Conservation (phyloP, 2,329 filamentous ascomycete genomes). For the Akanthomyces muscarius region DNA sequence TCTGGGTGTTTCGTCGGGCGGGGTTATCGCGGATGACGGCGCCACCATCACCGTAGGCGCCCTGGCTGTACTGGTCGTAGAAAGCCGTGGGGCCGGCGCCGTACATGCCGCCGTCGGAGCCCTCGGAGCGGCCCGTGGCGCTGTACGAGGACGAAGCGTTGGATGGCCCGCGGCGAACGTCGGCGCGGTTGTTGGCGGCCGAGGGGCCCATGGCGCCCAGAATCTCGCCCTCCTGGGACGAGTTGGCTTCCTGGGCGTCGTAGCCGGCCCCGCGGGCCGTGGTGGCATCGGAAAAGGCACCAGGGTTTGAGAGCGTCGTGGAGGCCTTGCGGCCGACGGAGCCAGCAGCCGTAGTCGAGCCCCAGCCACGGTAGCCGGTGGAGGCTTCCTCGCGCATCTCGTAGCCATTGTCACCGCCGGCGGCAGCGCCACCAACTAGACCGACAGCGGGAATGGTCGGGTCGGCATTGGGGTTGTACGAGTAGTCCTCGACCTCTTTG, state of each 20-base stretch:
- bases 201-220: constrained; percentile 77
- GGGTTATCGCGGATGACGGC: constrained; percentile 88
- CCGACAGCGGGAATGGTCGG: constrained; percentile 63
- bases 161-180: constrained; percentile 83
- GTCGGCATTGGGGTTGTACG: constrained; percentile 96
- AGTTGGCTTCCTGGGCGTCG: constrained; percentile 48
- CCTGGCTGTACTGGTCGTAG: constrained; percentile 56
- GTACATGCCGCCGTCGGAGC: constrained; percentile 52
- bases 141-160: constrained; percentile 97
- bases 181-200: constrained; percentile 60
- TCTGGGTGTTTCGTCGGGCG: constrained; percentile 87
- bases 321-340: constrained; percentile 78
- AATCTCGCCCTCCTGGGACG: constrained; percentile 71
- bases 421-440: constrained; percentile 36
- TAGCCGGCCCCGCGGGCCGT: constrained; percentile 66
- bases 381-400: constrained; percentile 75
- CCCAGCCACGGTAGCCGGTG: constrained; percentile 91
- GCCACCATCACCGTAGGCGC: constrained; percentile 48
- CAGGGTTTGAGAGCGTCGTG: constrained; percentile 78
- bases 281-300: constrained; percentile 68
- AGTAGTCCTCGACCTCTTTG: constrained; percentile 96
- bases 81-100: constrained; percentile 43
- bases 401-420: constrained; percentile 47
- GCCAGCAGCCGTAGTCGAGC: constrained; percentile 65
- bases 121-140: constrained; percentile 69